Evolutionary conservation across 495 filamentous ascomycete species (phyloP).

Genomic region (Clavariopsis aquatica): DNA sequence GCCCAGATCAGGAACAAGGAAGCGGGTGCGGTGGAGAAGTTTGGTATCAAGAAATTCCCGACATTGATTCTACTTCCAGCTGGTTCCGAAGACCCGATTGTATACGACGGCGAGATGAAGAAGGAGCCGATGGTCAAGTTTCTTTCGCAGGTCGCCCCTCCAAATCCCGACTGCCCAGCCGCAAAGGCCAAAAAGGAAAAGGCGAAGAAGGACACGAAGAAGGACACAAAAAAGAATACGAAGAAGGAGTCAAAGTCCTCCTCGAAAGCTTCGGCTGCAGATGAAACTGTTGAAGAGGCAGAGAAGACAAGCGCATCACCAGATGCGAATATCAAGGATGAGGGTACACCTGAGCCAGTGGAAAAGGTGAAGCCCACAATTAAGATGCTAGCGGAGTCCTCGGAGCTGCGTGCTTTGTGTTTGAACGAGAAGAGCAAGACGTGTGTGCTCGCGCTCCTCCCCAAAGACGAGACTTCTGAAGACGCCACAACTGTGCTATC

Average conservation of each 20-base stretch:
- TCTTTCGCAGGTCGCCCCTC: slow-evolving; percentile 71
- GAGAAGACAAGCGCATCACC: slow-evolving; percentile 53
- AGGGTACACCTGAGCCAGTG: slow-evolving; percentile 52
- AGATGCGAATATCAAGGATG: slow-evolving; percentile 46
- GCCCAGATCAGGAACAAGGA: slow-evolving; percentile 89
- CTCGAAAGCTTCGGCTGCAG: slow-evolving; percentile 48
- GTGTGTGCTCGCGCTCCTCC: slow-evolving; percentile 81
- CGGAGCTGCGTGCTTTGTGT: slow-evolving; percentile 68
- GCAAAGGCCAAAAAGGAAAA: slow-evolving; percentile 53
- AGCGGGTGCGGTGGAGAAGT: slow-evolving; percentile 65
- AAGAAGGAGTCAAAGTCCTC: slow-evolving; percentile 41
- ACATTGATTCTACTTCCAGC: slow-evolving; percentile 79
- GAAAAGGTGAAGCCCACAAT: slow-evolving; percentile 56
- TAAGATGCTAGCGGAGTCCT: slow-evolving; percentile 53
- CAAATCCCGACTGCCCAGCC: slow-evolving; percentile 71
- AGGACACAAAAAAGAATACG: slow-evolving; percentile 51
- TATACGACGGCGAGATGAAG: slow-evolving; percentile 83
- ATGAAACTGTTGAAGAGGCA: slow-evolving; percentile 49
- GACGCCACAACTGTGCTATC: slow-evolving; percentile 58
- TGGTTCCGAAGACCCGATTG: slow-evolving; percentile 63
- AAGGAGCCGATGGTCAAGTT: slow-evolving; percentile 82
- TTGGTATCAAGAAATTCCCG: slow-evolving; percentile 76
- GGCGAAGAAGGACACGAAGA: slow-evolving; percentile 44
- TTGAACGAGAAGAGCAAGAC: slow-evolving; percentile 74
- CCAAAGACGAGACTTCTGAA: slow-evolving; percentile 49